Conservation (phyloP, 164 flowering plant species). For the Chloranthus sessilifolius region DNA sequence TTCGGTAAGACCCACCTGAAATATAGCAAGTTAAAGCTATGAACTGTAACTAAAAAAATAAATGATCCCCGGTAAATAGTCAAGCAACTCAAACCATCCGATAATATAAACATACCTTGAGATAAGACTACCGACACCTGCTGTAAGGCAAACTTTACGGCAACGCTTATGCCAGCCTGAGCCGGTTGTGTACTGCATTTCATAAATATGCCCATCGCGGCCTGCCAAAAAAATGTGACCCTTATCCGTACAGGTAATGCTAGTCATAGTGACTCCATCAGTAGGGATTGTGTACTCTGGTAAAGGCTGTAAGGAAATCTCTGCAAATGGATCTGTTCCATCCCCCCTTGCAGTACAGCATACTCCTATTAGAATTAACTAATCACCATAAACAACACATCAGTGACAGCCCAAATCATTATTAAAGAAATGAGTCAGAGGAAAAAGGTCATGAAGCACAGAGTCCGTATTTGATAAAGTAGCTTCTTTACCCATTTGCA, state of each 20-base stretch:
- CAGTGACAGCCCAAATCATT: conserved; percentile 7
- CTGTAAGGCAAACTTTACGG: conserved; percentile 89
- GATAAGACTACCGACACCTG: conserved; percentile 75
- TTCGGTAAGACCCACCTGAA: conserved; percentile 95
- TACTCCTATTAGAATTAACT: conserved; percentile 91
- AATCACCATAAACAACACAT: conserved; percentile 19
- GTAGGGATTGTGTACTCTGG: conserved; percentile 90
- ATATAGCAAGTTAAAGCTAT: not conserved
- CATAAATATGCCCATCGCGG: conserved; percentile 96
- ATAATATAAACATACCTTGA: conserved; percentile 66
- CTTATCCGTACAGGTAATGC: conserved; percentile 76
- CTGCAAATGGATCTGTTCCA: conserved; percentile 88
- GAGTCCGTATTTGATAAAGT: not conserved
- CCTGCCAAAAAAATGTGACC: conserved; percentile 93
- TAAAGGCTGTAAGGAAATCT: conserved; percentile 85
- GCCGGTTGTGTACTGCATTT: conserved; percentile 77
- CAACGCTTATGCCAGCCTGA: conserved; percentile 93
- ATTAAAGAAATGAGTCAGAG: not conserved
- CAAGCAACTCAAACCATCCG: not conserved
- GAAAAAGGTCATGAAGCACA: not conserved
- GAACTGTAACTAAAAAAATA: not conserved
- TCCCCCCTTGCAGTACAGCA: conserved; percentile 83
- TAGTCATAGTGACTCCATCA: conserved; percentile 97
- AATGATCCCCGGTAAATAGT: too few relatives aligned
- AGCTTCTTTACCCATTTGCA: not conserved